Conservation (phyloP, 2,329 filamentous ascomycete species). For the Plectosphaerella cucumerina region DNA sequence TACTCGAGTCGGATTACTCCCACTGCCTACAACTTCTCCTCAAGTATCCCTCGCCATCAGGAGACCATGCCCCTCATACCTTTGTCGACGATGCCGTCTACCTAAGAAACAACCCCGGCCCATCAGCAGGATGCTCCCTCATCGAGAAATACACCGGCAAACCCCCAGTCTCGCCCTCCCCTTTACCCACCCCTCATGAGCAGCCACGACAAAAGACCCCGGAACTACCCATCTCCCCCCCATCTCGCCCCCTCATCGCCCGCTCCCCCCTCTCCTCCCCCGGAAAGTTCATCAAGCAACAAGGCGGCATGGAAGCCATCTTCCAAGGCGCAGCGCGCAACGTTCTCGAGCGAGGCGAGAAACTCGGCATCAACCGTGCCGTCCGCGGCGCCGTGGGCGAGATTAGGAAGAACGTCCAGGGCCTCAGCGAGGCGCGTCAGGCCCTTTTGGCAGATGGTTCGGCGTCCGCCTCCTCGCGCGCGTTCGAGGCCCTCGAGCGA, state of each 20-base stretch:
- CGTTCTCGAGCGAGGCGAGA: conserved; percentile 69
- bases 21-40: conserved; percentile 76
- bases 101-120: conserved; percentile 60
- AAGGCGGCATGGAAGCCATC: conserved; percentile 61
- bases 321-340: conserved; percentile 74
- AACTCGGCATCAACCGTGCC: conserved; percentile 74
- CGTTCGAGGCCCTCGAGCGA: conserved; percentile 51
- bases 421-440: conserved; percentile 53
- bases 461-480: conserved; percentile 21
- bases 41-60: conserved; percentile 69
- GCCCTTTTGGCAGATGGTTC: conserved; percentile 23
- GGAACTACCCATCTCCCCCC: conserved; percentile 20
- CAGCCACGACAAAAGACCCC: conserved; percentile 7
- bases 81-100: conserved; percentile 85
- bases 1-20: conserved; percentile 85
- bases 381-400: conserved; percentile 79
- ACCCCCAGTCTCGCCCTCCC: conserved; percentile 30
- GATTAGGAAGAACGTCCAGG: conserved; percentile 70
- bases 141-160: conserved; percentile 68
- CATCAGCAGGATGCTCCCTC: conserved; percentile 58
- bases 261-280: conserved; percentile 44
- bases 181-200: conserved; percentile 13
- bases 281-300: conserved; percentile 48
- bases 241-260: conserved; percentile 33
- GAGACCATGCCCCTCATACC: conserved; percentile 64